phyloP scores from a whole-genome alignment of 179 eudicot species.

The Nepenthes alata region DNA sequence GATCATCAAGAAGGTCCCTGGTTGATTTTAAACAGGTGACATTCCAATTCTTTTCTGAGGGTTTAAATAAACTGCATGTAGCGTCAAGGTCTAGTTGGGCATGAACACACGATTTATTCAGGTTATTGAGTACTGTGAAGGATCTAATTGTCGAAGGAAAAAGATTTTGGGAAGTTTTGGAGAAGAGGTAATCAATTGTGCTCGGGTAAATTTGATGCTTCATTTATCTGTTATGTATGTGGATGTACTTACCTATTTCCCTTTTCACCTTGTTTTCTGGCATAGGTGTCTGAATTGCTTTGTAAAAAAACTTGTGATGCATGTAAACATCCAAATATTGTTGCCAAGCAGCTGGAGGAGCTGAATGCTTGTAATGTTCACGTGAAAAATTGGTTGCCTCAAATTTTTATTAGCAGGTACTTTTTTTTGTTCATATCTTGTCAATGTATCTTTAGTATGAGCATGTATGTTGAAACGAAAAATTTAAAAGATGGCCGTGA shows the following conservation, averaged over 20 bases:
- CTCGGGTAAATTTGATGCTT: not conserved
- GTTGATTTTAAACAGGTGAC: slow-evolving; percentile 64
- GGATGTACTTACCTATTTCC: slow-evolving; percentile 1
- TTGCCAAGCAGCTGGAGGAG: slow-evolving; percentile 57
- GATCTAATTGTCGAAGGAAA: slow-evolving; percentile 69
- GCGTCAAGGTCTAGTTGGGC: not conserved
- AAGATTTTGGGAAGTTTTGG: slow-evolving; percentile 78
- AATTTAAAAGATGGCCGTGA: too few species aligned
- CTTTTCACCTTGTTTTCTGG: slow-evolving; percentile 1
- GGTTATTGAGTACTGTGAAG: slow-evolving; percentile 88
- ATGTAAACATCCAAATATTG: slow-evolving; percentile 68
- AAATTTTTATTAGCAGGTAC: slow-evolving; percentile 60
- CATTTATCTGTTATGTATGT: not conserved
- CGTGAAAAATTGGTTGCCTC: slow-evolving; percentile 32
- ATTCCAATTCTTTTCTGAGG: slow-evolving; percentile 4
- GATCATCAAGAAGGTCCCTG: slow-evolving; percentile 52
- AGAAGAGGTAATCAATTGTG: slow-evolving; percentile 46
- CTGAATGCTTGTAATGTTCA: slow-evolving; percentile 33
- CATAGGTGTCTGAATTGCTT: slow-evolving; percentile 50
- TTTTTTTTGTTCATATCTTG: not conserved
- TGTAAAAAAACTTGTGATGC: slow-evolving; percentile 77
- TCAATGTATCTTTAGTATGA: too few species aligned
- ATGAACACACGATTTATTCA: slow-evolving; percentile 17
- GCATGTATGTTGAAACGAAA: too few species aligned
- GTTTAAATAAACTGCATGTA: not conserved